phyloP scores from a whole-genome alignment of 78 protist species.

The Dictyostelium brefeldianum region DNA sequence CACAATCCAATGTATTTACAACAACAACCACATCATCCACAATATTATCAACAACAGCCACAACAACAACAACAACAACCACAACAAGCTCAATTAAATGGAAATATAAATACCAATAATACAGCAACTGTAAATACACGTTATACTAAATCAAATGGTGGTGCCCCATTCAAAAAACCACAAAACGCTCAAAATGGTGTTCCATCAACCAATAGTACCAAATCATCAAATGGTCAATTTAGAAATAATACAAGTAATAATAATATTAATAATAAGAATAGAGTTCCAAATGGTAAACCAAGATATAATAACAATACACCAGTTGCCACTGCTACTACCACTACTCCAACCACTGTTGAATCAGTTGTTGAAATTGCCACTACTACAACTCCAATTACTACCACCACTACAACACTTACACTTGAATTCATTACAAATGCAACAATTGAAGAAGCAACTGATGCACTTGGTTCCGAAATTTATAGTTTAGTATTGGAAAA shows the following conservation, averaged over 20 bases:
- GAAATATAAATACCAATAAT: background rate
- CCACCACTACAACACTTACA: background rate
- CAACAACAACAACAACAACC: constrained; percentile 15
- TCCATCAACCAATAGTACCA: background rate
- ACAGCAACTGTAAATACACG: background rate
- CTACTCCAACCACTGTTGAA: background rate
- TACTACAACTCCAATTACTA: background rate
- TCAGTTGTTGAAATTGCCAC: background rate
- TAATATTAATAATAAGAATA: background rate
- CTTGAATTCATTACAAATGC: constrained; percentile 6
- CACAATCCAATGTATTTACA: background rate
- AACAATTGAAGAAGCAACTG: constrained; percentile 42
- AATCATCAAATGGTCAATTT: background rate
- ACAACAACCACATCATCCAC: background rate
- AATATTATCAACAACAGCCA: constrained; percentile 1
- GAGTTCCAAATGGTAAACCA: constrained; percentile 18
- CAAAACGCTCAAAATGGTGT: background rate
- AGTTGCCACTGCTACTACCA: background rate
- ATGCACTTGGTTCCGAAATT: constrained; percentile 34
- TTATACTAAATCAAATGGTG: background rate
- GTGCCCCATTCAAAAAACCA: constrained; percentile 3
- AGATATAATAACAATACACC: constrained; percentile 10
- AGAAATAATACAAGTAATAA: background rate
- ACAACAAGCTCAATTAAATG: background rate
- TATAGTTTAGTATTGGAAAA: constrained; percentile 27